Percentiles rank a stretch among this genome's conserved stretches.
These are phyloP conservation scores for Astrocystis sublimbata DNA, from an alignment of 495 filamentous ascomycete species.

Conservation along the genomic window DNA sequence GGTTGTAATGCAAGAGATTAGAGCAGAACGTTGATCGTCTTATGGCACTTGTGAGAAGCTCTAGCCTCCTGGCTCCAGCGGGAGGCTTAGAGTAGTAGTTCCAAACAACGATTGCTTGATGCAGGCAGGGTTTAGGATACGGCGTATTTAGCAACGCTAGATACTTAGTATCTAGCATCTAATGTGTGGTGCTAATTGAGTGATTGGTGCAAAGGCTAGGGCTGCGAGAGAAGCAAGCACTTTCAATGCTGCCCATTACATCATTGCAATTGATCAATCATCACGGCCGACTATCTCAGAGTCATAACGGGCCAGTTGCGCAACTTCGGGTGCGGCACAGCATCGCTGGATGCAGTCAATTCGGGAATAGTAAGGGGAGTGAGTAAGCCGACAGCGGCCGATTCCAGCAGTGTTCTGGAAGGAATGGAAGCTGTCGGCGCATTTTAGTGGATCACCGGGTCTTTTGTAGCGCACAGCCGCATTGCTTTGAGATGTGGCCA, in stretches of 20 bases:
- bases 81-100: neutral
- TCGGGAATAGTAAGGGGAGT: neutral
- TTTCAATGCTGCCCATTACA: neutral
- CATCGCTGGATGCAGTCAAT: neutral
- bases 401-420: constrained; percentile 7
- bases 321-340: neutral
- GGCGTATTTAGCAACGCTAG: neutral
- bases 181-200: neutral
- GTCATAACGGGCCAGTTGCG: neutral
- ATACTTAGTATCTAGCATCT: neutral
- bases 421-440: neutral
- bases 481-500: no score
- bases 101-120: neutral
- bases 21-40: neutral
- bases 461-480: no score
- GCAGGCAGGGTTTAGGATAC: neutral
- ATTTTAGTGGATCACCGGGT: neutral
- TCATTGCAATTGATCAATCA: neutral
- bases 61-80: neutral
- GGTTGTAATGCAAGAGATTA: no score
- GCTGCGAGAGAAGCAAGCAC: neutral
- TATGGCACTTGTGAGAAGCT: neutral
- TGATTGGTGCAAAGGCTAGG: neutral
- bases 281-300: neutral
- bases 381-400: no score